Percentiles rank a stretch among this genome's conserved stretches.
Evolutionary conservation across 176 grass and related monocot genomes (phyloP).

Genomic region (Eragrostis nindensis): DNA sequence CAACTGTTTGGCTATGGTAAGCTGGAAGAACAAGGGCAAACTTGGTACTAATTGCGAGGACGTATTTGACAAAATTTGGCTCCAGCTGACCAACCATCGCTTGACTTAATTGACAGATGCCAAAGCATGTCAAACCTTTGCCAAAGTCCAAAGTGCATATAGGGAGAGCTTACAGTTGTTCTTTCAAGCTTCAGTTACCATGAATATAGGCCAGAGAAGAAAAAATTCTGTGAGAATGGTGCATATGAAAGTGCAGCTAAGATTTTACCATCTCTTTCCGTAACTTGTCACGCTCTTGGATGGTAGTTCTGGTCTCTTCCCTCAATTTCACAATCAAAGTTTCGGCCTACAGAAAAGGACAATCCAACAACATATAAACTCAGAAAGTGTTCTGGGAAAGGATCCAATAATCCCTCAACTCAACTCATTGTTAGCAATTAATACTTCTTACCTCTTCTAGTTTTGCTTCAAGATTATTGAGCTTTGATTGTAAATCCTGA

Average conservation of each 20-base stretch:
- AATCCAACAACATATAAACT: constrained; percentile 11
- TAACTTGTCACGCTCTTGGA: constrained; percentile 59
- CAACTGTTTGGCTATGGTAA: neutral
- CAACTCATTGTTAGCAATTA: neutral
- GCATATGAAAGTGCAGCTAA: neutral
- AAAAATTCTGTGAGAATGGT: neutral
- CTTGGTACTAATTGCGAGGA: neutral
- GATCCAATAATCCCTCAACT: neutral
- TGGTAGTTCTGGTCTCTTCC: constrained; percentile 55
- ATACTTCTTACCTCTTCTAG: constrained; percentile 64
- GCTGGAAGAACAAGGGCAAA: neutral
- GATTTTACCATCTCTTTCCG: constrained; percentile 70
- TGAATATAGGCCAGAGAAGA: neutral
- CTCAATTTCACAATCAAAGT: constrained; percentile 63
- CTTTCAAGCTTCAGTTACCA: constrained; percentile 10
- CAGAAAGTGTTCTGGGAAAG: constrained; percentile 3
- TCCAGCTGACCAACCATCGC: neutral
- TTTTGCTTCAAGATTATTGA: constrained; percentile 73
- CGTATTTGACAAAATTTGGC: neutral
- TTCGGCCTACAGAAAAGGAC: constrained; percentile 69
- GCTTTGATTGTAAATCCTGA: constrained; percentile 60
- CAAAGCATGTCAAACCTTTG: neutral
- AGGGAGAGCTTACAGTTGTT: neutral
- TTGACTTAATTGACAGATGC: constrained; percentile 1
- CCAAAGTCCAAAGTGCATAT: neutral